A percentile compares a stretch with the other conserved stretches of the same genome.
These are phyloP conservation scores for Phytophthora sp. DNA, from an alignment of 352 stramenopile species.

Conservation along the genomic window DNA sequence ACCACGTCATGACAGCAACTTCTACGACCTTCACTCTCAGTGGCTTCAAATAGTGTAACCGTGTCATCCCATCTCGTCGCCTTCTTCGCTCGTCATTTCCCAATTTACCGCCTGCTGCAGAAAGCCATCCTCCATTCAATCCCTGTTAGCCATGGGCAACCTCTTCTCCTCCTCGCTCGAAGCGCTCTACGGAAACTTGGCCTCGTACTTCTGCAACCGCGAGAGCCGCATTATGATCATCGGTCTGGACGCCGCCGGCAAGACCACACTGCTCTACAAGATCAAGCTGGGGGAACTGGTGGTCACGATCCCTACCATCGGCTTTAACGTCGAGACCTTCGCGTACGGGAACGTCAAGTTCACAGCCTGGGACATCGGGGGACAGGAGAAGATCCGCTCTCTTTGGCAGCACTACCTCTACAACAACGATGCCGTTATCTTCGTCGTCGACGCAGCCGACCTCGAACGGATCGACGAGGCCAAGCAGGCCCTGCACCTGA, in stretches of 20 bases:
- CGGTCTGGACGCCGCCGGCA: slow-evolving; percentile 94
- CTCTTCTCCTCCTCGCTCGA: slow-evolving; percentile 45
- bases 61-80: neutral
- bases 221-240: slow-evolving; percentile 86
- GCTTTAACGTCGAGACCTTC: slow-evolving; percentile 89
- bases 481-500: slow-evolving; percentile 42
- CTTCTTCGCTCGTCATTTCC: slow-evolving; percentile 18
- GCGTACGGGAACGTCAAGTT: slow-evolving; percentile 76
- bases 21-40: slow-evolving; percentile 21
- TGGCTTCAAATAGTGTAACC: slow-evolving; percentile 20
- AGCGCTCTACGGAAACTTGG: slow-evolving; percentile 37
- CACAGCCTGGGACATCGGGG: slow-evolving; percentile 86
- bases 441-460: slow-evolving; percentile 79
- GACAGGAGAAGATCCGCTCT: slow-evolving; percentile 43
- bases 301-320: slow-evolving; percentile 83
- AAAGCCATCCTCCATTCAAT: neutral
- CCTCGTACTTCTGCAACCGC: slow-evolving; percentile 42
- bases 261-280: slow-evolving; percentile 96
- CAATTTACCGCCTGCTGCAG: slow-evolving; percentile 3
- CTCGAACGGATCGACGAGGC: slow-evolving; percentile 55
- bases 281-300: slow-evolving; percentile 81
- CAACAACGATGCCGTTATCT: slow-evolving; percentile 80
- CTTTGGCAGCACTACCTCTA: slow-evolving; percentile 81
- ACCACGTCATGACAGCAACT: slow-evolving; percentile 33
- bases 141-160: slow-evolving; percentile 48